Evolutionary conservation across 306 rosid genomes (phyloP), one percentile per base, ranked within the genome.

Genomic region (Acacia melanoxylon): DNA sequence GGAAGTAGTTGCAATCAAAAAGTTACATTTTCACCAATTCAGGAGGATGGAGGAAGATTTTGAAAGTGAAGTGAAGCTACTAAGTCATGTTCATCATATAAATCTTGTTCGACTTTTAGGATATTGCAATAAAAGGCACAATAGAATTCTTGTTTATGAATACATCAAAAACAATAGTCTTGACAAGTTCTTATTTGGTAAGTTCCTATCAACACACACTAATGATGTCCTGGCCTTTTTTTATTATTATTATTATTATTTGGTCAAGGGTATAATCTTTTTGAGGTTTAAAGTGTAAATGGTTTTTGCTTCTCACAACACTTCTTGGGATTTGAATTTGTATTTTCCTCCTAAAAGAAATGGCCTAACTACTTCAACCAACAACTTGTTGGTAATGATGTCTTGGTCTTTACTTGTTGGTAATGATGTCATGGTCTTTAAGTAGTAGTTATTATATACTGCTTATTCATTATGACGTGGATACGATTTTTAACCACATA

Each of bases 231-330:
- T 42, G 13, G 12, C 9, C 45, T 5, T 1, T 33, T 33, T 3
- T 33, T 42, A 0, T 27, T 27, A 12, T 5, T 5, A 1, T 42
- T 42, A 1, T 42, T 8, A 4, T 4, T 35, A 35, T 35, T 35
- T 5, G 8, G 8, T 35, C 8, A 35, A 5, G 8, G 6, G 1
- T 35, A 35, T 35, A 5, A 35, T 35, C 40, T 1, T 5, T 5
- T 35, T 1, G 1, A 35, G 7, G 7, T 0, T 35, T 5, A 5
- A 5, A 35, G 8, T 0, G 1, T 8, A 35, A 35, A 35, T 5
- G 0, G 1, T 35, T 35, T 35, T 35, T 35, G 40, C 8, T 5
- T 35, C 8, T 35, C 40, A 1, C 0, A 35, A 35, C 40, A 35
- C 1, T 35, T 5, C 8, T 35, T 0, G 6, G 8, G 8, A 5